These are phyloP conservation scores for Solanum arcanum DNA, from an alignment of 257 asterid genomes.

Conservation along the genomic window DNA sequence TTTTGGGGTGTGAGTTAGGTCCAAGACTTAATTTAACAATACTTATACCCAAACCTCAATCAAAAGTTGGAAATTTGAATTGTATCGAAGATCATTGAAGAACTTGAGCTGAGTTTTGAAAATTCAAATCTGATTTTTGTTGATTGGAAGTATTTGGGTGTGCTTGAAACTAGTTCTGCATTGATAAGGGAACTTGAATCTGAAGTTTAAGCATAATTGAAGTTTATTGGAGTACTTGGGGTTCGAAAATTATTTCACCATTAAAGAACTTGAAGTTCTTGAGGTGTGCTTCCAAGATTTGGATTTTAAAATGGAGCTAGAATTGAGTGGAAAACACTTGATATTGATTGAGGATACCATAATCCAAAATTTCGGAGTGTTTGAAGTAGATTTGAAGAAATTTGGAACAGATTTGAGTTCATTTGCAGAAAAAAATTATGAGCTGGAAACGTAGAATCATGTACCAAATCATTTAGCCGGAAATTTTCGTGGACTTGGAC, in stretches of 20 bases:
- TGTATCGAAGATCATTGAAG: background rate
- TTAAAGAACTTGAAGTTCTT: background rate
- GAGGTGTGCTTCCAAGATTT: background rate
- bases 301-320: background rate
- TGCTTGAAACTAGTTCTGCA: background rate
- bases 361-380: background rate
- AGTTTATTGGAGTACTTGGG: background rate
- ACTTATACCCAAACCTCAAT: background rate
- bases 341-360: background rate
- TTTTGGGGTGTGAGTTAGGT: background rate
- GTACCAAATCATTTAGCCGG: background rate
- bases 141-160: background rate
- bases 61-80: background rate
- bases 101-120: background rate
- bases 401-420: background rate
- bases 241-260: background rate
- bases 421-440: background rate
- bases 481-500: background rate
- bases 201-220: background rate
- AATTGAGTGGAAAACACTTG: background rate
- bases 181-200: background rate
- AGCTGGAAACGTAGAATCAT: background rate
- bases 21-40: background rate
- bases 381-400: background rate
- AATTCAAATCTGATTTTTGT: background rate